Base-by-base conservation (phyloP, 495 filamentous ascomycete species). In the Chaetomidium leptoderma region DNA sequence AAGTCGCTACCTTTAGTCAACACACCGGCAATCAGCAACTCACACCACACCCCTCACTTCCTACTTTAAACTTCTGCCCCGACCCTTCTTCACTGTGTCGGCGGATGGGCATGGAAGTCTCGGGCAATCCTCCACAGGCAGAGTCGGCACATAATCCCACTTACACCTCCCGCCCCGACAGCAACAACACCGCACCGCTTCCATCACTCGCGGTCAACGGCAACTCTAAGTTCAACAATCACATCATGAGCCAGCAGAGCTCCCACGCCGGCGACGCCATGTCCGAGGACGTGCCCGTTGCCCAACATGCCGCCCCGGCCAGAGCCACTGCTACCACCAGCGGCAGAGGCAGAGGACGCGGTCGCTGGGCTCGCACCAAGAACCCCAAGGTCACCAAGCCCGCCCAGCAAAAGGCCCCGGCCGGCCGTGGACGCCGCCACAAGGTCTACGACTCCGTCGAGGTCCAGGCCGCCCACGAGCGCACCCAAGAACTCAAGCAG, bases 401-500 rank as follows among this genome's bases (percentile, higher is more conserved):
- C 3, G 54, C 66, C 2, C 57, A 68, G 9, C 69, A 66, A 55
- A 74, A 70, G 55, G 50, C 64, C 8, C 46, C 63, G 46, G 53
- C 68, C 30, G 70, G 72, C 47, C 72, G 72, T 21, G 73, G 76
- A 26, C 74, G 76, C 17, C 73, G 73, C 27, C 72, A 74, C 43
- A 77, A 77, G 58, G 59, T 65, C 13, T 78, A 74, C 50, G 62
- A 69, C n/a, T 69, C 70, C 29, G 53, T 62, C 35, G 63, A 61
- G 29, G 66, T 67, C 43, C 76, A 79, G 58, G 77, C 76, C 30
- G 70, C 74, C 40, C 73, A 77, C 44, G 77, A 79, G 54, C 76
- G 77, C 52, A 66, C 66, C 50, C 63, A 70, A 44, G 71, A 76
- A 36, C 65, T 78, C 16, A 72, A 71, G 67, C 66, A 71, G 8